Base-by-base conservation (phyloP, 2,329 filamentous ascomycete genomes). In the Gaeumannomyces sp. region DNA sequence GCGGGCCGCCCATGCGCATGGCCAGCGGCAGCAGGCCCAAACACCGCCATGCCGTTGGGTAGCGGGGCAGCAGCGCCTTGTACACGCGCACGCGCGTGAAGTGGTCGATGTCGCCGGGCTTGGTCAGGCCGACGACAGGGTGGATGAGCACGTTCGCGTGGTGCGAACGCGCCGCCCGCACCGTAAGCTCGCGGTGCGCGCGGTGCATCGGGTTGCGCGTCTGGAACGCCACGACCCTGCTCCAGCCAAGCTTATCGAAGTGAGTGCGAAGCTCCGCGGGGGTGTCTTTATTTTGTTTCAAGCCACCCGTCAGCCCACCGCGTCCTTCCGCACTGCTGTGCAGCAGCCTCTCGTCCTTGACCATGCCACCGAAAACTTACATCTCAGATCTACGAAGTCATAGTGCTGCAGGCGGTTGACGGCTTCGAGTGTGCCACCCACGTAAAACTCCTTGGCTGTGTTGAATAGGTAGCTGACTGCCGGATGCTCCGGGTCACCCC, bases 231-330 rank as follows among this genome's bases (percentile, higher is more conserved):
- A 99, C 95, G 72, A 99, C 94, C 78, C 90, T 89, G 78, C 91
- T 89, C 95, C 95, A 99, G 80, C 95, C 95, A 72, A 99, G 92
- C 87, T 99, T 99, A 85, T 98, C 95, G 76, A 99, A 99, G 84
- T 98, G 94, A 69, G 92, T 83, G 73, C 95, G 92, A 73, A 99
- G 85, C 82, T 99, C 95, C 61, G 95, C 89, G 69, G 95, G 95
- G 14, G 95, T 96, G 81, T 94, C 90, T 93, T 13, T 31, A 22
- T 59, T 58, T 70, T 35, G 57, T 27, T 22, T 28, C 31, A 10
- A 25, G n/a, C 22, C 16, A 7, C 14, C 4, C 16, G 45, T 53
- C 45, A 53, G 45, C 58, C 7, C 27, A 27, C n/a, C n/a, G 14
- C 25, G 27, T 22, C 13, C 1, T 14, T 29, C n/a, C 19, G 4